Percentiles rank a stretch among this genome's conserved stretches.
These are phyloP conservation scores for Plasmodium malariae DNA, from an alignment of 169 alveolate genomes.

Conservation along the genomic window DNA sequence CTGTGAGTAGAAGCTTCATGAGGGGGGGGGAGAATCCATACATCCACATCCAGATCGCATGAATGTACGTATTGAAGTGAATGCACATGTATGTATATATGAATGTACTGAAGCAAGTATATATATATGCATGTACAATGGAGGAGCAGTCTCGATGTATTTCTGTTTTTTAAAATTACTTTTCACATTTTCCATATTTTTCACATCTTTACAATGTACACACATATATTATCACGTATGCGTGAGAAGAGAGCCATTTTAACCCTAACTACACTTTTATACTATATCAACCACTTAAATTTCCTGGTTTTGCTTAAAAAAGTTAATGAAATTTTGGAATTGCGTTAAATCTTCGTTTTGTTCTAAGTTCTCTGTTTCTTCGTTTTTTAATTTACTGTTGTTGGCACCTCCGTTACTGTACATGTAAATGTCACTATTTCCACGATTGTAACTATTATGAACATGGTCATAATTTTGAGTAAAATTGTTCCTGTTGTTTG, in stretches of 20 bases:
- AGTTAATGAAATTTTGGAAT: slow-evolving; percentile 58
- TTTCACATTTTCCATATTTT: no score
- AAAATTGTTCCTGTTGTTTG: background rate
- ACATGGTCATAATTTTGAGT: background rate
- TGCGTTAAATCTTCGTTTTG: slow-evolving; percentile 29
- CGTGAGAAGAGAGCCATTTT: no score
- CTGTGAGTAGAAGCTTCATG: slow-evolving; percentile 8
- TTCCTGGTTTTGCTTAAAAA: slow-evolving; percentile 44
- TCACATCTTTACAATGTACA: no score
- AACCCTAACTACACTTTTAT: no score
- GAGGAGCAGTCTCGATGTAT: background rate
- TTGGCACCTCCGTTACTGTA: background rate
- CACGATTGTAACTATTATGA: background rate
- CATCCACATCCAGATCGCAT: background rate
- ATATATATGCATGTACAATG: background rate
- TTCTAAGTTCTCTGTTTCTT: background rate
- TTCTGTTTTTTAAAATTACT: background rate
- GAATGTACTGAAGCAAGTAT: background rate
- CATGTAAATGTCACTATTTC: background rate
- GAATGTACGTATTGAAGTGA: background rate
- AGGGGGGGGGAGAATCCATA: background rate
- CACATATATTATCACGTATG: no score
- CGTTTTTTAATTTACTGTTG: background rate
- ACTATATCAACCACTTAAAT: no score
- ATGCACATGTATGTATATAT: background rate